Conservation (phyloP, 352 stramenopile species). For the Pythium guiyangense region DNA sequence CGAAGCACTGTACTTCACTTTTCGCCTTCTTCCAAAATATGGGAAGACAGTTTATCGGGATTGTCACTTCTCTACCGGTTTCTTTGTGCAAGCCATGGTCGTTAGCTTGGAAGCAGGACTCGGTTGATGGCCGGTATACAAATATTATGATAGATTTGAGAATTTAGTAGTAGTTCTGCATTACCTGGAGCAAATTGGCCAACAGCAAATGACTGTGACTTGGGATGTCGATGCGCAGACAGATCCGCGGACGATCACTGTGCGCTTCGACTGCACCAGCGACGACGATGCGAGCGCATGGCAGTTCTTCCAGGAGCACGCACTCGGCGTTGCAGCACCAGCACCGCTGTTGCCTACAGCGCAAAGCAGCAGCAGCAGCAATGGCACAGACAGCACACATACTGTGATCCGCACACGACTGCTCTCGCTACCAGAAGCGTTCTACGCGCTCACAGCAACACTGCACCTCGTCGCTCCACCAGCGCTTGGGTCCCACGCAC, state of each 20-base stretch:
- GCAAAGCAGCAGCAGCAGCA: too few species aligned
- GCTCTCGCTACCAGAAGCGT: conserved; percentile 7
- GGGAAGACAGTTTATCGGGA: too few species aligned
- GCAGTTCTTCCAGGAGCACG: conserved; percentile 15
- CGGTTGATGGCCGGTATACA: too few species aligned
- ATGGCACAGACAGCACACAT: neutral
- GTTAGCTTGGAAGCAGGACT: too few species aligned
- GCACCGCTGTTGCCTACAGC: neutral
- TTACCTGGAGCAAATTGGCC: too few species aligned
- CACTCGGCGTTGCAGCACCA: conserved; percentile 14
- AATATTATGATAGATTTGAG: too few species aligned
- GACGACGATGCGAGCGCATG: conserved; percentile 8
- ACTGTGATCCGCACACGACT: conserved; percentile 1
- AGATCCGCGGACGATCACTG: neutral
- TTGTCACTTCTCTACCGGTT: too few species aligned
- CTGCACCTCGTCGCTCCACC: neutral
- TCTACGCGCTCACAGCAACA: neutral
- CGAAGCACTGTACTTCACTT: too few species aligned
- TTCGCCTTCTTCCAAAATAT: too few species aligned
- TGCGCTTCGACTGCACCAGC: conserved; percentile 1
- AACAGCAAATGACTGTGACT: neutral
- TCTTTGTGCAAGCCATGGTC: too few species aligned
- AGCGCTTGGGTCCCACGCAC: neutral
- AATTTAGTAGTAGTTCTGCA: too few species aligned
- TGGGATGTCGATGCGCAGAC: conserved; percentile 2